These are phyloP conservation scores for Thinopyrum elongatum DNA, from an alignment of 176 grass and related monocot species.

Conservation along the genomic window DNA sequence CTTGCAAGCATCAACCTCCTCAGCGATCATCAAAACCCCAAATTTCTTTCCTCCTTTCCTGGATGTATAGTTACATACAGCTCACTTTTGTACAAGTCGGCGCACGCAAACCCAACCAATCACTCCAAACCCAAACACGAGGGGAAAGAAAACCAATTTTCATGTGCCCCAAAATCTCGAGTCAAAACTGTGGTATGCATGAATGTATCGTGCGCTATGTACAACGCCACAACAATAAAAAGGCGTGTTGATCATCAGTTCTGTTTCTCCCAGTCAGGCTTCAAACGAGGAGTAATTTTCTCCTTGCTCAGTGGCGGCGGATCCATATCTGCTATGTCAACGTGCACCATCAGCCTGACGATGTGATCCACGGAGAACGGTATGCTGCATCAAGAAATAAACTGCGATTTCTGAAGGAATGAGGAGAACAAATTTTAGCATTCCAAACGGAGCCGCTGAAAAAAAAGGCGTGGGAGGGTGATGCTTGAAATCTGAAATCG, in stretches of 20 bases:
- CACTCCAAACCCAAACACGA: background rate
- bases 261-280: background rate
- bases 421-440: background rate
- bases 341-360: conserved; percentile 33
- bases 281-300: conserved; percentile 11
- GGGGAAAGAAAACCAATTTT: background rate
- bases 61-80: background rate
- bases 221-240: conserved; percentile 16
- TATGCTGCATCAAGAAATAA: conserved; percentile 39
- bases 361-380: conserved; percentile 51
- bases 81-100: conserved; percentile 35
- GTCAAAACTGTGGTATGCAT: conserved; percentile 40
- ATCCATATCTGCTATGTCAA: conserved; percentile 39
- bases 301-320: conserved; percentile 32
- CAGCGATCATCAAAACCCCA: background rate
- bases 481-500: conserved; percentile 44
- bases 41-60: background rate
- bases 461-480: too few relatives aligned
- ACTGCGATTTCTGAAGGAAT: background rate
- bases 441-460: too few relatives aligned
- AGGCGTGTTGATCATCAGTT: background rate
- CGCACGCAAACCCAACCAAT: conserved; percentile 31
- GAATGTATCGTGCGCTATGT: conserved; percentile 21
- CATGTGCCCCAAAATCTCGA: background rate
- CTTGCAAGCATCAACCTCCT: conserved; percentile 37